phyloP scores from a whole-genome alignment of 108 stramenopile species.

The Stephanodiscus triporus region DNA sequence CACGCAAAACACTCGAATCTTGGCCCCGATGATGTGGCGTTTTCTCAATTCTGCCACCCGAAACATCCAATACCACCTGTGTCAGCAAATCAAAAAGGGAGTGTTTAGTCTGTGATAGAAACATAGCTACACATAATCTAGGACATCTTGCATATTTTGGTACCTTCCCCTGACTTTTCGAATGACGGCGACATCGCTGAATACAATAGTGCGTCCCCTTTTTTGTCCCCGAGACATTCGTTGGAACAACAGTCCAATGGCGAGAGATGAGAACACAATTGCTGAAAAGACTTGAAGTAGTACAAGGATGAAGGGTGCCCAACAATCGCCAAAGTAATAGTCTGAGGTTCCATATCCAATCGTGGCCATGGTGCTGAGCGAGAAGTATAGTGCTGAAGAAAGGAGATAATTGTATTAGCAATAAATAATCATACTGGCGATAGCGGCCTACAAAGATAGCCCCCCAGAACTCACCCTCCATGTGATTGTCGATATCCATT shows the following conservation, averaged over 20 bases:
- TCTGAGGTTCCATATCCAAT: conserved; percentile 95
- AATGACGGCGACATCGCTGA: conserved; percentile 88
- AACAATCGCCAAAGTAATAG: conserved; percentile 93
- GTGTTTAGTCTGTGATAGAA: background rate
- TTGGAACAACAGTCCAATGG: conserved; percentile 92
- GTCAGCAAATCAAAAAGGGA: background rate
- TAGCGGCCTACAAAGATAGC: background rate
- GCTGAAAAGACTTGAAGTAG: conserved; percentile 82
- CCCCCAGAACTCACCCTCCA: conserved; percentile 59
- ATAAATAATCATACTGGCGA: background rate
- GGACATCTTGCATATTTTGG: no score
- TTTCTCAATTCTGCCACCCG: conserved; percentile 92
- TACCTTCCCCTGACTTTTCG: conserved; percentile 71
- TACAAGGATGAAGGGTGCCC: conserved; percentile 85
- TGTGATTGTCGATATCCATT: conserved; percentile 78
- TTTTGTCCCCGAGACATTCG: conserved; percentile 86
- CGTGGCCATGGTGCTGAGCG: conserved; percentile 91
- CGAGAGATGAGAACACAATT: conserved; percentile 90
- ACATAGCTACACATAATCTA: no score
- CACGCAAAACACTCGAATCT: conserved; percentile 90
- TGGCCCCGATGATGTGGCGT: conserved; percentile 91
- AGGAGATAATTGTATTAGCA: conserved; percentile 16
- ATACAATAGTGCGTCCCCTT: conserved; percentile 89
- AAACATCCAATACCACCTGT: conserved; percentile 88
- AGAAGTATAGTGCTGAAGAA: conserved; percentile 78